A percentile compares a stretch with the other conserved stretches of the same genome.
Evolutionary conservation across 2,329 filamentous ascomycete genomes (phyloP).

Genomic region (Dactylellina leptospora): DNA sequence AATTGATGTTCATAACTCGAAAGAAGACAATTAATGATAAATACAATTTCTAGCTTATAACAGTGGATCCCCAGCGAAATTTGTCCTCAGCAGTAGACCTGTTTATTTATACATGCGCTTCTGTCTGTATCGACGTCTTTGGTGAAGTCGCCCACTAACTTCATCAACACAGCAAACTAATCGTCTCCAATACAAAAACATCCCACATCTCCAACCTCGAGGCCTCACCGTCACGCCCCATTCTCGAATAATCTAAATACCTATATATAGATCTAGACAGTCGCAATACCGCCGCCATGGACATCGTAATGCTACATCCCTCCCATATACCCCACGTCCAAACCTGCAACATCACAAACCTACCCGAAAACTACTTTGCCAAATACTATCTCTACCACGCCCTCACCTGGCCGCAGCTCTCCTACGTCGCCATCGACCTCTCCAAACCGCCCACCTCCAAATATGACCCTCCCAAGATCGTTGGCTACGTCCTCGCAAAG

Average conservation of each 20-base stretch:
- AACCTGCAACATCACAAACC: conserved; percentile 97
- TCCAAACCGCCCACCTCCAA: conserved; percentile 75
- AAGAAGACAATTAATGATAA: no score
- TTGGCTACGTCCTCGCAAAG: conserved; percentile 98
- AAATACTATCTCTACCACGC: conserved; percentile 99
- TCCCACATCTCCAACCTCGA: not conserved
- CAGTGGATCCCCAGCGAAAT: no score
- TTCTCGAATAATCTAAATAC: no score
- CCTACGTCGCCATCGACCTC: conserved; percentile 93
- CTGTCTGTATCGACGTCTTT: no score
- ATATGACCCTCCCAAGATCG: conserved; percentile 94
- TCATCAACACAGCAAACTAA: no score
- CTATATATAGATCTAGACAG: not conserved
- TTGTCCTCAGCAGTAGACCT: no score
- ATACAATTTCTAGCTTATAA: no score
- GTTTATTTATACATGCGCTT: no score
- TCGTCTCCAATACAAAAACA: no score
- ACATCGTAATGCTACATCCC: conserved; percentile 85
- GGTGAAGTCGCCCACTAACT: no score
- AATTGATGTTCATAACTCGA: no score
- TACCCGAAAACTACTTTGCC: conserved; percentile 99
- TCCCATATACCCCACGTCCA: conserved; percentile 91
- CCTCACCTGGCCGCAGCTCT: conserved; percentile 95
- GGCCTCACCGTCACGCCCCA: not conserved
- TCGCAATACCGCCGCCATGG: conserved; percentile 70